These are phyloP conservation scores for Penicillium pancosmium DNA, from an alignment of 495 filamentous ascomycete genomes.

Conservation along the genomic window DNA sequence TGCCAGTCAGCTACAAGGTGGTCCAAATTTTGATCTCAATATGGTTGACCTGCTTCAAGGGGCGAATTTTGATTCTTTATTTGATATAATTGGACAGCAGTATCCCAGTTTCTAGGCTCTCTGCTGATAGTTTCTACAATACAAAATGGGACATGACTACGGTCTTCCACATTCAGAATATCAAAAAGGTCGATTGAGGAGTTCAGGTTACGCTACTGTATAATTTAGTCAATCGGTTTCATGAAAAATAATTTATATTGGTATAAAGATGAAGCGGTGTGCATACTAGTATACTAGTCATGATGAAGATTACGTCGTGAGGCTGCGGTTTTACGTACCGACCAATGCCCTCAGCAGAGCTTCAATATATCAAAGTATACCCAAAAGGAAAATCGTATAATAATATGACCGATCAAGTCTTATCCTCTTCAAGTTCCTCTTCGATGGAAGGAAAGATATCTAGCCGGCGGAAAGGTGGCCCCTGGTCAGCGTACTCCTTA, in stretches of 20 bases:
- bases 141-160: neutral
- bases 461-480: neutral
- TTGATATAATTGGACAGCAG: conserved; percentile 44
- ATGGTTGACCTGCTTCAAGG: conserved; percentile 45
- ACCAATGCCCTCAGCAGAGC: conserved; percentile 3
- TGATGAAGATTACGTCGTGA: neutral
- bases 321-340: conserved; percentile 1
- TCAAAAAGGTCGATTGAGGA: too few relatives aligned
- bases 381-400: neutral
- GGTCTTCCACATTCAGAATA: too few relatives aligned
- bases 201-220: too few relatives aligned
- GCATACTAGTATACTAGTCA: neutral
- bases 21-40: conserved; percentile 39
- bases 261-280: too few relatives aligned
- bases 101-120: conserved; percentile 35
- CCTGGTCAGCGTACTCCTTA: neutral
- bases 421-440: too few relatives aligned
- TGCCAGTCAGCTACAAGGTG: conserved; percentile 13
- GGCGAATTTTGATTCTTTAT: conserved; percentile 39
- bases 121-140: neutral
- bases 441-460: neutral
- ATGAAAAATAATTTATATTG: too few relatives aligned
- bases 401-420: neutral
- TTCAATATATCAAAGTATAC: neutral
- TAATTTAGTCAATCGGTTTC: too few relatives aligned